Conservation (phyloP, 2,329 filamentous ascomycete genomes). For the Escovopsis sp. region DNA sequence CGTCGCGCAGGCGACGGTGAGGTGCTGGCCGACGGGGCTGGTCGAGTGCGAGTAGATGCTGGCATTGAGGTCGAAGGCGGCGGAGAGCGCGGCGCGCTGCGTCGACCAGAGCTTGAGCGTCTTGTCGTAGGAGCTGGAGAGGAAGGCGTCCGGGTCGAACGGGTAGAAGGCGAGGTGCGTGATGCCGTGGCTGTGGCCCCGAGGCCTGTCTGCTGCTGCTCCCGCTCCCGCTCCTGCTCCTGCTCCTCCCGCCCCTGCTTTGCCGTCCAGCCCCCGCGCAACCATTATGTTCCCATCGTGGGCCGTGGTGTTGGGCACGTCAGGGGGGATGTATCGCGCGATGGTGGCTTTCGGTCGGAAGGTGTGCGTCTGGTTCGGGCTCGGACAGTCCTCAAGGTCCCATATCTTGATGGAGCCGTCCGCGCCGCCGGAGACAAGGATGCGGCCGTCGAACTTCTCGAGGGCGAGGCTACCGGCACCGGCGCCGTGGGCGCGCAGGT, state of each 20-base stretch:
- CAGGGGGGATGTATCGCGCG: constrained; percentile 20
- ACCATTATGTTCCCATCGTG: too few relatives aligned
- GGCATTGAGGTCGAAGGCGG: constrained; percentile 52
- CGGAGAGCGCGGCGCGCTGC: constrained; percentile 42
- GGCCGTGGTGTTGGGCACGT: too few relatives aligned
- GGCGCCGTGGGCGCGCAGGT: constrained; percentile 54
- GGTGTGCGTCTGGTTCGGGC: constrained; percentile 28
- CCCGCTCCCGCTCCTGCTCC: too few relatives aligned
- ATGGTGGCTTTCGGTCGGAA: constrained; percentile 41
- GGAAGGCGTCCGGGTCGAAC: constrained; percentile 60
- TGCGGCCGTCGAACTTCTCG: constrained; percentile 64
- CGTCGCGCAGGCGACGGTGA: constrained; percentile 78
- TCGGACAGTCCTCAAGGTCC: constrained; percentile 56
- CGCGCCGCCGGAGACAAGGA: constrained; percentile 71
- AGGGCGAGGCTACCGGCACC: constrained; percentile 69
- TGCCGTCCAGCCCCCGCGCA: too few relatives aligned
- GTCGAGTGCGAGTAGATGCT: constrained; percentile 65
- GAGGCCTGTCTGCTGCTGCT: constrained; percentile 11
- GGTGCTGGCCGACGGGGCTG: constrained; percentile 55
- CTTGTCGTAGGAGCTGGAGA: constrained; percentile 66
- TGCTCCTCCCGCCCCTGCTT: too few relatives aligned
- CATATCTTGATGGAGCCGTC: constrained; percentile 76
- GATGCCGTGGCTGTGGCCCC: constrained; percentile 52
- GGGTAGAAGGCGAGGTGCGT: constrained; percentile 67
- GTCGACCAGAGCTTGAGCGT: constrained; percentile 64